Percentiles rank a stretch among this genome's conserved stretches.
Conservation (phyloP, 2,329 filamentous ascomycete species). For the Penicillium polonicum region DNA sequence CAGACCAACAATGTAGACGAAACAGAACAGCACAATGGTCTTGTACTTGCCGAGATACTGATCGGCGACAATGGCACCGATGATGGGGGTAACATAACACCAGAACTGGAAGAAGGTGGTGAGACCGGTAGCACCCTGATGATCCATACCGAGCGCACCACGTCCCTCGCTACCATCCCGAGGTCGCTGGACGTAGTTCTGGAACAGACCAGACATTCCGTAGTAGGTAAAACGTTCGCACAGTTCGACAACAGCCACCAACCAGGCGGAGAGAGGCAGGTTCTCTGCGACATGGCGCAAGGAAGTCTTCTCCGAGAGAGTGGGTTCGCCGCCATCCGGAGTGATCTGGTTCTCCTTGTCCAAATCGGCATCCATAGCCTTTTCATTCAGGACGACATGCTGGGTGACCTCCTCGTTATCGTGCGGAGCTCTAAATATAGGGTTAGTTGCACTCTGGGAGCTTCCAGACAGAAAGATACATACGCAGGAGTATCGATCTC, state of each 20-base stretch:
- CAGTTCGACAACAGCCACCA: constrained; percentile 58
- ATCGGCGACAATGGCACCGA: constrained; percentile 60
- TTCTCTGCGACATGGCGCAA: constrained; percentile 57
- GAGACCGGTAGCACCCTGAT: constrained; percentile 49
- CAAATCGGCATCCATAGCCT: constrained; percentile 21
- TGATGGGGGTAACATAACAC: constrained; percentile 58
- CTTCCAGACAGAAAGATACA: constrained; percentile 1
- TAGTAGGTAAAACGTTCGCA: constrained; percentile 61
- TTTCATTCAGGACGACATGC: constrained; percentile 25
- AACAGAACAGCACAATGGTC: constrained; percentile 57
- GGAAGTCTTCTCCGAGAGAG: constrained; percentile 50
- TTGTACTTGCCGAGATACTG: constrained; percentile 62
- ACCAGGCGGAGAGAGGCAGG: constrained; percentile 55
- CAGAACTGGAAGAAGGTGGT: constrained; percentile 57
- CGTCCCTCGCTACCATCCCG: constrained; percentile 40
- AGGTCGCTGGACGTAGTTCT: constrained; percentile 54
- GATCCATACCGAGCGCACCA: constrained; percentile 46
- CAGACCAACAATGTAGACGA: constrained; percentile 59
- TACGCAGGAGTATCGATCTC: constrained; percentile 32
- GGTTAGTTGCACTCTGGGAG: constrained; percentile 2
- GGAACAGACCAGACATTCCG: constrained; percentile 54
- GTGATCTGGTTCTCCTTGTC: constrained; percentile 37
- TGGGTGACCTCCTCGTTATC: constrained; percentile 16
- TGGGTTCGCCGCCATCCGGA: constrained; percentile 54
- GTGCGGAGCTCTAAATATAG: constrained; percentile 17